These are phyloP conservation scores for Ilyonectria mors-panacis DNA, from an alignment of 2,329 filamentous ascomycete species.

Conservation along the genomic window DNA sequence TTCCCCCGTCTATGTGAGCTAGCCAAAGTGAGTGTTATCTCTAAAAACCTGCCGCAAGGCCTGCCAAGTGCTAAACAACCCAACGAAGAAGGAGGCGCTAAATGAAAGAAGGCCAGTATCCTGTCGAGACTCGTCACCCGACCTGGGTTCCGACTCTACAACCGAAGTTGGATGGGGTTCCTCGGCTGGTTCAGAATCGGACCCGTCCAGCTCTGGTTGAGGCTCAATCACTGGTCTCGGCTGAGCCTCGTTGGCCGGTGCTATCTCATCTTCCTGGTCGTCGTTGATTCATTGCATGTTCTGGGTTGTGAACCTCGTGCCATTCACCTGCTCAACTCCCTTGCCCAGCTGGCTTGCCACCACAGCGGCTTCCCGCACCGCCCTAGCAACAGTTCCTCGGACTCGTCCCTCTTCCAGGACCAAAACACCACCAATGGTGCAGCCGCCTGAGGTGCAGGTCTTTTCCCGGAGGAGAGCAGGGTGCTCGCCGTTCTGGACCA, in stretches of 20 bases:
- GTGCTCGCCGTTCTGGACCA: conserved; percentile 81
- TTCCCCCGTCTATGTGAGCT: conserved; percentile 47
- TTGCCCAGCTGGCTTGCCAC: conserved; percentile 75
- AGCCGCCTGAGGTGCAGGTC: conserved; percentile 83
- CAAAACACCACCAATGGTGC: conserved; percentile 81
- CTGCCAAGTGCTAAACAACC: conserved; percentile 34
- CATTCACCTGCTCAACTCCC: conserved; percentile 56
- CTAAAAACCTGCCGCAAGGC: conserved; percentile 33
- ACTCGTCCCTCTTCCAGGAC: conserved; percentile 82
- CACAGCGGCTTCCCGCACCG: conserved; percentile 79
- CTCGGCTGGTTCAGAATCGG: conserved; percentile 11
- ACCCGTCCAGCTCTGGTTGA: conserved; percentile 10
- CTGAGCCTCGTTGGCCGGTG: not conserved
- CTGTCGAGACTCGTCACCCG: conserved; percentile 10
- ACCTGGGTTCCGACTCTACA: conserved; percentile 13
- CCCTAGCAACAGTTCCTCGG: conserved; percentile 76
- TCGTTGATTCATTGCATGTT: conserved; percentile 33
- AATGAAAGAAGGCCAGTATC: conserved; percentile 3
- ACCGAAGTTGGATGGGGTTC: conserved; percentile 8
- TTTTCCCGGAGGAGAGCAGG: conserved; percentile 82
- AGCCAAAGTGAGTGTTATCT: conserved; percentile 40
- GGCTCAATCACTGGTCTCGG: not conserved
- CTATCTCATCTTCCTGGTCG: conserved; percentile 9
- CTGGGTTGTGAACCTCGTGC: conserved; percentile 47
- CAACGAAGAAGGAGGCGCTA: conserved; percentile 27